Evolutionary conservation across 1,284 basidiomycete genomes (phyloP).

Genomic region (Moniliella sp.): DNA sequence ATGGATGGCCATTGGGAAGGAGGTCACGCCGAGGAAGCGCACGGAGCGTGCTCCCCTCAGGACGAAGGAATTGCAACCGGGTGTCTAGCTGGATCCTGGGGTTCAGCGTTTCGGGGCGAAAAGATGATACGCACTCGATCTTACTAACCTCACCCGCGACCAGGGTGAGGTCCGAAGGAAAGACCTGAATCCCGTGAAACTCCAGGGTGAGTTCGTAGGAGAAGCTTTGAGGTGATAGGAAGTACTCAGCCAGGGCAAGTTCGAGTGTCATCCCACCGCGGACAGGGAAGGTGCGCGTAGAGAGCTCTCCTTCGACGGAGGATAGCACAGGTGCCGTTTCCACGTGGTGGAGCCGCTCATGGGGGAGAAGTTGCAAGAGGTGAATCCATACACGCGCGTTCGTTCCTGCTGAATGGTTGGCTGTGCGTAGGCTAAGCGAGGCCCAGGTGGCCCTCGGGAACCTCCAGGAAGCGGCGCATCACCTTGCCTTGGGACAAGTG

Average conservation of each 20-base stretch:
- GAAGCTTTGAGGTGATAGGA: conserved; percentile 24
- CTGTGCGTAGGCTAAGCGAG: conserved; percentile 23
- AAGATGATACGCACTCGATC: conserved; percentile 15
- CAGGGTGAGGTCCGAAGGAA: conserved; percentile 20
- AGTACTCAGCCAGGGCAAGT: conserved; percentile 32
- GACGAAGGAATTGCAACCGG: conserved; percentile 24
- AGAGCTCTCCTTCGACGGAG: conserved; percentile 28
- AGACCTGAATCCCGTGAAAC: conserved; percentile 29
- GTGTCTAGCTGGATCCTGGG: conserved; percentile 28
- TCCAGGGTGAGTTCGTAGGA: conserved; percentile 30
- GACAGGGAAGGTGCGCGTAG: conserved; percentile 26
- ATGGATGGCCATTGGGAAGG: conserved; percentile 22
- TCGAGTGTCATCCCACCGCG: conserved; percentile 31
- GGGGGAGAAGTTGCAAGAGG: conserved; percentile 28
- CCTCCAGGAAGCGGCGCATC: conserved; percentile 25
- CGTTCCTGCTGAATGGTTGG: conserved; percentile 21
- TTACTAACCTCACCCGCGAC: conserved; percentile 27
- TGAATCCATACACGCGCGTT: conserved; percentile 32
- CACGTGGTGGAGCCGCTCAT: conserved; percentile 22
- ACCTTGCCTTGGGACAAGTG: conserved; percentile 23
- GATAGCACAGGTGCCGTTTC: conserved; percentile 28
- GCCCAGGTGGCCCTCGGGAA: conserved; percentile 34
- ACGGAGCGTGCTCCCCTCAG: conserved; percentile 13
- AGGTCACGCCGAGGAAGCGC: conserved; percentile 24
- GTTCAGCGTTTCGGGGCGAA: conserved; percentile 26